These are phyloP conservation scores for Metschnikowia vanudenii DNA, from an alignment of 805 yeast genomes.

Conservation along the genomic window DNA sequence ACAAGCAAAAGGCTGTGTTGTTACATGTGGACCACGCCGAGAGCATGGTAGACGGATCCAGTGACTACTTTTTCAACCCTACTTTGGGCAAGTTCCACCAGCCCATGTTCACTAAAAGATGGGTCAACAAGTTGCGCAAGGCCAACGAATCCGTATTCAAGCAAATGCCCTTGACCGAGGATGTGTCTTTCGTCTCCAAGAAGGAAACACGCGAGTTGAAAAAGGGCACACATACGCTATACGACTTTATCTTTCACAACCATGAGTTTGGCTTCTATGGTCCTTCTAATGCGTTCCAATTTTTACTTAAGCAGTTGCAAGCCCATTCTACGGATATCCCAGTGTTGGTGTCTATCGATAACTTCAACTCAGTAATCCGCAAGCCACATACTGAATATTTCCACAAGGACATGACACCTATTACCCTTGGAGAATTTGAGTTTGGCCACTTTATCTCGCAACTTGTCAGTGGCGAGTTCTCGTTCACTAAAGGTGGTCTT, in stretches of 20 bases:
- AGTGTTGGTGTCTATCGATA: conserved; percentile 69
- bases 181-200: conserved; percentile 32
- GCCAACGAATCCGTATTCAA: conserved; percentile 36
- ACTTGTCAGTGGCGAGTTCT: conserved; percentile 50
- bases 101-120: conserved; percentile 69
- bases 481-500: conserved; percentile 62
- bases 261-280: conserved; percentile 40
- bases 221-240: conserved; percentile 31
- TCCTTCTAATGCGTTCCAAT: conserved; percentile 49
- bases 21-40: conserved; percentile 65
- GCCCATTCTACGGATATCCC: conserved; percentile 51
- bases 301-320: conserved; percentile 53
- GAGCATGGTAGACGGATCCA: conserved; percentile 65
- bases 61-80: conserved; percentile 60
- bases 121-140: conserved; percentile 48
- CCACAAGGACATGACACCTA: conserved; percentile 51
- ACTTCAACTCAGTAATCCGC: conserved; percentile 62
- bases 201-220: conserved; percentile 33
- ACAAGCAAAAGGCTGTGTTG: conserved; percentile 41
- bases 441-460: conserved; percentile 56
- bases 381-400: conserved; percentile 58
- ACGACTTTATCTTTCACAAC: conserved; percentile 29
- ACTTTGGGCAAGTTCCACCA: conserved; percentile 57
- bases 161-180: conserved; percentile 35
- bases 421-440: conserved; percentile 64